phyloP scores from a whole-genome alignment of 495 filamentous ascomycete genomes.

The Trichoderma orchidacearum region DNA sequence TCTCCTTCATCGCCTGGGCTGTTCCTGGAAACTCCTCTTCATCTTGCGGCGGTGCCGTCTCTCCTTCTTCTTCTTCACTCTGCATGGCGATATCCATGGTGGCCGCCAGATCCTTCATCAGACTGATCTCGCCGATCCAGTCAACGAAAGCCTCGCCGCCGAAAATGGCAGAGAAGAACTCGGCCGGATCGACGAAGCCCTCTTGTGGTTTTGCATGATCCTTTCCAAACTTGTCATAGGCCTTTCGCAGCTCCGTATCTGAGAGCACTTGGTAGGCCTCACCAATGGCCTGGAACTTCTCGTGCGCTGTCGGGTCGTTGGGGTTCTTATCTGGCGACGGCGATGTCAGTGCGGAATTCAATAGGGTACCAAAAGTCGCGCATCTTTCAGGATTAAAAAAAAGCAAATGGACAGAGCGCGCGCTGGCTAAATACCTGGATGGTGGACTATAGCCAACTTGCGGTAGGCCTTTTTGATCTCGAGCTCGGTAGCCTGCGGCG shows the following conservation, averaged over 20 bases:
- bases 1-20: slow-evolving; percentile 33
- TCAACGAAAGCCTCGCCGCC: slow-evolving; percentile 92
- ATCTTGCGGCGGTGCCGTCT: slow-evolving; percentile 16
- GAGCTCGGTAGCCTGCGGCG: slow-evolving; percentile 77
- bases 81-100: slow-evolving; percentile 85
- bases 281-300: slow-evolving; percentile 86
- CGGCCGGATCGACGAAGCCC: slow-evolving; percentile 90
- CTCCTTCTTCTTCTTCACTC: slow-evolving; percentile 52
- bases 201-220: slow-evolving; percentile 74
- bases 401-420: neutral
- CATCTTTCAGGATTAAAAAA: no score
- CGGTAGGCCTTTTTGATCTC: slow-evolving; percentile 99
- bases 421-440: slow-evolving; percentile 34
- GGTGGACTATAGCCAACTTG: slow-evolving; percentile 72
- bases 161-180: slow-evolving; percentile 99
- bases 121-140: slow-evolving; percentile 79
- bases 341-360: slow-evolving; percentile 5
- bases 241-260: slow-evolving; percentile 67
- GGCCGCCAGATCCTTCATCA: slow-evolving; percentile 82
- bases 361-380: neutral
- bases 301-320: slow-evolving; percentile 85
- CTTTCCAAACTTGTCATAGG: slow-evolving; percentile 96
- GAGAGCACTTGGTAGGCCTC: slow-evolving; percentile 97
- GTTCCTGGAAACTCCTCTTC: slow-evolving; percentile 32
- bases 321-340: slow-evolving; percentile 78